Base-by-base conservation (phyloP, 306 rosid species). In the Adenanthera pavonina region DNA sequence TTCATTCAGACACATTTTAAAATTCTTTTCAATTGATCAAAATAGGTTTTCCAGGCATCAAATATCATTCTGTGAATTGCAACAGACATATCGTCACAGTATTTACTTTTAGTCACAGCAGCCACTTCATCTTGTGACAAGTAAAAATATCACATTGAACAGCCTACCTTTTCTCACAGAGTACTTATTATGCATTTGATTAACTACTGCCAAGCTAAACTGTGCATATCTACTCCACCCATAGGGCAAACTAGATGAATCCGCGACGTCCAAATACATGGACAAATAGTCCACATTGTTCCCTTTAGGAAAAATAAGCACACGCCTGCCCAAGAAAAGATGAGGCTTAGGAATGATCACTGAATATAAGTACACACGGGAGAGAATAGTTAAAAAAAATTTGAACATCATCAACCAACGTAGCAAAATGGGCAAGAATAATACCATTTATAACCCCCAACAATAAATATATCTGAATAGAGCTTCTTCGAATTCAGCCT, bases 141-240 rank as follows among this genome's bases (percentile, higher is more conserved):
- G 61, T 36, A 33, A 13, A 78, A 78, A 65, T 12, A 60, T 54
- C 84, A 69, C 72, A 81, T 14, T 20, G 69, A 76, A 83, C 74
- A 66, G 56, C 43, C 53, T 91, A 94, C 98, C 98, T 84, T 94
- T 94, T 83, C 94, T 86, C 41, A 94, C 84, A 5, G 97, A 82
- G 80, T 87, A 91, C 82, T 94, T 94, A 80, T 43, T 87, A 62
- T 91, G 92, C 64, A 90, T 81, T 85, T 91, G 98, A 88, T 94
- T 91, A 68, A 90, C 86, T 82, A 94, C 89, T 57, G 91, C 91
- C 97, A 94, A 87, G 89, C 98, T 92, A 86, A 94, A 92, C 66
- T 94, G 97, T 0, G 97, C 92, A 75, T 91, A 90, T 91, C 98
- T 92, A 87, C 94, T 92, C 98, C 98, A 94, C 5, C 97, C 98